phyloP scores from a whole-genome alignment of 805 yeast genomes.

The Pichia exigua region DNA sequence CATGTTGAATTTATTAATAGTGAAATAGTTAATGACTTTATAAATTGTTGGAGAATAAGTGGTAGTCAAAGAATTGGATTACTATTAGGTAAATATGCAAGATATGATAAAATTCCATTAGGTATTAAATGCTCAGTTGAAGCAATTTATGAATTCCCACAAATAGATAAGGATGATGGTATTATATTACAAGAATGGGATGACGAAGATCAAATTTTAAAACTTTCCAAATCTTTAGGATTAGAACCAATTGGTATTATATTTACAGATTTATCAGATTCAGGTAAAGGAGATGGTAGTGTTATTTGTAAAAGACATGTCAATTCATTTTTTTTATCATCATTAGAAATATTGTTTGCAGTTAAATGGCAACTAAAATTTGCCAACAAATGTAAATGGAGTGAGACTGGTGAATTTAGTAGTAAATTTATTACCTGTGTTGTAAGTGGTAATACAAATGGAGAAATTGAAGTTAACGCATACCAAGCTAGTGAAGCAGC shows the following conservation, averaged over 20 bases:
- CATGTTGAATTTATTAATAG: slow-evolving; percentile 87
- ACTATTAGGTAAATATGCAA: slow-evolving; percentile 73
- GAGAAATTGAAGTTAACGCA: slow-evolving; percentile 84
- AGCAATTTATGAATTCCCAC: slow-evolving; percentile 91
- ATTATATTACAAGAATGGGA: slow-evolving; percentile 51
- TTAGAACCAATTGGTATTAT: slow-evolving; percentile 70
- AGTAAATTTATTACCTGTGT: slow-evolving; percentile 93
- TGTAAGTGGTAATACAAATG: slow-evolving; percentile 77
- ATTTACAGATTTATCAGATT: slow-evolving; percentile 83
- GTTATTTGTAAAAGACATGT: slow-evolving; percentile 91
- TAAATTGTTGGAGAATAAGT: slow-evolving; percentile 84
- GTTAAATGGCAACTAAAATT: slow-evolving; percentile 64
- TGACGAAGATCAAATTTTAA: slow-evolving; percentile 44
- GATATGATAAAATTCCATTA: slow-evolving; percentile 76
- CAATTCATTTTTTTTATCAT: slow-evolving; percentile 81
- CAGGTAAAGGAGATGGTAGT: slow-evolving; percentile 80
- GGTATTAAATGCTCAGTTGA: slow-evolving; percentile 93
- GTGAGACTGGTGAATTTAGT: slow-evolving; percentile 58
- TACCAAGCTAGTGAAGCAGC: slow-evolving; percentile 87
- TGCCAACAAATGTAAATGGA: slow-evolving; percentile 58
- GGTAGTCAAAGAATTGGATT: slow-evolving; percentile 85
- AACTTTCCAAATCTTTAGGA: slow-evolving; percentile 51
- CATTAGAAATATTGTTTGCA: slow-evolving; percentile 81
- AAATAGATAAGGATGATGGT: slow-evolving; percentile 80
- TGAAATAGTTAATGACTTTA: slow-evolving; percentile 67